A percentile compares a stretch with the other conserved stretches of the same genome.
Evolutionary conservation across 305 asterid species (phyloP).

Genomic region (Fraxinus sp.): DNA sequence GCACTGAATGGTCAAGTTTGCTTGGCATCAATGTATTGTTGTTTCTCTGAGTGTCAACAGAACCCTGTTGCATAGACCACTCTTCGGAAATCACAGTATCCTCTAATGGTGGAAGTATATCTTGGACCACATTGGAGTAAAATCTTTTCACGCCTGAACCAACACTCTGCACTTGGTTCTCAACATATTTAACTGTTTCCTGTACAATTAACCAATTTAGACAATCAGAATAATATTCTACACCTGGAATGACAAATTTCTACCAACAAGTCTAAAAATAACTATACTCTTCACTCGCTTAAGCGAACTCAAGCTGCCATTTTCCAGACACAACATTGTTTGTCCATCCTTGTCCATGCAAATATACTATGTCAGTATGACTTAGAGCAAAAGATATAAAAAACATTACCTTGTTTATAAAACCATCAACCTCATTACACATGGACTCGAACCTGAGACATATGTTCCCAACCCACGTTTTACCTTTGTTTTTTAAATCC

Average conservation of each 20-base stretch:
- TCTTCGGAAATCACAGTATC: conserved; percentile 21
- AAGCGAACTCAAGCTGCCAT: background rate
- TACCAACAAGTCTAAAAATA: background rate
- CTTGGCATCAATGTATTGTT: conserved; percentile 5
- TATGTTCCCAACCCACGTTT: conserved; percentile 39
- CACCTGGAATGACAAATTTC: background rate
- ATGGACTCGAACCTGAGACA: conserved; percentile 40
- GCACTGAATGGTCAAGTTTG: conserved; percentile 18
- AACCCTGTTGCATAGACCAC: conserved; percentile 24
- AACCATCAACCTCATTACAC: conserved; percentile 39
- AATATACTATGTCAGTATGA: conserved; percentile 1
- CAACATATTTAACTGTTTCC: conserved; percentile 56
- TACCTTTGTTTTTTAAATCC: conserved; percentile 26
- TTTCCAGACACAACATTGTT: background rate
- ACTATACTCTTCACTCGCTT: background rate
- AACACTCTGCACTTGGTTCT: conserved; percentile 56
- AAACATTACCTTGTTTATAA: conserved; percentile 37
- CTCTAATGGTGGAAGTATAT: conserved; percentile 36
- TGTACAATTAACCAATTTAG: conserved; percentile 28
- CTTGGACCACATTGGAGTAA: conserved; percentile 53
- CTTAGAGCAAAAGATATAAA: background rate
- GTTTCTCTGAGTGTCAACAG: conserved; percentile 12
- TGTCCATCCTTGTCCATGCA: background rate
- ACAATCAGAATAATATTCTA: background rate
- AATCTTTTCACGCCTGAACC: conserved; percentile 51